Percentiles rank a stretch among this genome's conserved stretches.
phyloP scores from a whole-genome alignment of 768 basidiomycete species.

The Amylocystis lapponica region DNA sequence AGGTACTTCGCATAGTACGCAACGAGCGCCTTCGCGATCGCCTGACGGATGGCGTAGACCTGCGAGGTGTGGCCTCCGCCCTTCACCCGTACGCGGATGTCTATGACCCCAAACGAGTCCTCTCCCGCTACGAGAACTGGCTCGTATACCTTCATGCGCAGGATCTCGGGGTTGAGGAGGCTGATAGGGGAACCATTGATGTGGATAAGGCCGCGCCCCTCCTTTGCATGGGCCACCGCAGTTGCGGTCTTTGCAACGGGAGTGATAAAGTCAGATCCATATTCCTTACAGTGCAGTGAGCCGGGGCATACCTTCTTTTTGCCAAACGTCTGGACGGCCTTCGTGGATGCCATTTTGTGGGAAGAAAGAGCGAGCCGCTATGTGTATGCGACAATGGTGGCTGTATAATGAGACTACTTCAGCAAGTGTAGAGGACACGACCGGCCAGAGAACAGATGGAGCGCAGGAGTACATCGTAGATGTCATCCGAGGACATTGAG shows the following conservation, averaged over 20 bases:
- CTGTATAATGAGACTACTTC: constrained; percentile 1
- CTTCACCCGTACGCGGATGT: constrained; percentile 97
- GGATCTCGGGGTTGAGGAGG: constrained; percentile 91
- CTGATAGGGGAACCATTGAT: constrained; percentile 96
- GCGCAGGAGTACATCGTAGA: constrained; percentile 4
- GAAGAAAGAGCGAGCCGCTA: constrained; percentile 14
- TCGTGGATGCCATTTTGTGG: constrained; percentile 63
- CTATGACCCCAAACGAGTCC: constrained; percentile 79
- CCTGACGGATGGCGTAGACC: constrained; percentile 98
- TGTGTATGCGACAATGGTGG: constrained; percentile 16
- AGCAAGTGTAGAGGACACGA: background rate
- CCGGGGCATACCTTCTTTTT: constrained; percentile 87
- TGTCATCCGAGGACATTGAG: constrained; percentile 32
- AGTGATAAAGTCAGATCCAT: background rate
- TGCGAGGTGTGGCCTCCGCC: constrained; percentile 99
- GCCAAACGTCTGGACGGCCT: constrained; percentile 98
- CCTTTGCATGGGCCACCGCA: constrained; percentile 94
- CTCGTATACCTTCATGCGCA: constrained; percentile 98
- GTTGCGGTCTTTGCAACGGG: constrained; percentile 76
- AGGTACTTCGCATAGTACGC: constrained; percentile 99
- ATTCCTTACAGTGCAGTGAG: background rate
- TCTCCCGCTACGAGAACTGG: constrained; percentile 91
- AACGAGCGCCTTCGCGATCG: constrained; percentile 94
- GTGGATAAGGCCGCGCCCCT: constrained; percentile 94
- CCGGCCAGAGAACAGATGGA: constrained; percentile 18